A percentile compares a stretch with the other conserved stretches of the same genome.
Evolutionary conservation across 208 protist species (phyloP).

Genomic region (Trypanosomatidae sp.): DNA sequence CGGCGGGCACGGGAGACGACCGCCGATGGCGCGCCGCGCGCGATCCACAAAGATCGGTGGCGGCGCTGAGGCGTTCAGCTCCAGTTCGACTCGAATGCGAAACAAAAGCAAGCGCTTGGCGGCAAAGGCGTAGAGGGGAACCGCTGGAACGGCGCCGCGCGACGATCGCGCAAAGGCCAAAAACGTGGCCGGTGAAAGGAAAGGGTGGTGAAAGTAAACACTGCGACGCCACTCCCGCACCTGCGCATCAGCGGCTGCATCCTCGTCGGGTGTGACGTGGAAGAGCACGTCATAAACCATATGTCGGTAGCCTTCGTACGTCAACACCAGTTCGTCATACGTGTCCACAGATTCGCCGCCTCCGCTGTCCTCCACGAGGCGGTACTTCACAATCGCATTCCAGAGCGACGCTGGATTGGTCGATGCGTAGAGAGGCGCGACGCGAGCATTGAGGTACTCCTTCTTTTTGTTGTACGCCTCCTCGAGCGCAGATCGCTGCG

Average conservation of each 20-base stretch:
- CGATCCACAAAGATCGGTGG: constrained; percentile 35
- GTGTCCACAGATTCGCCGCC: constrained; percentile 33
- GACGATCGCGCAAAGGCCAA: constrained; percentile 66
- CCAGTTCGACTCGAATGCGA: constrained; percentile 77
- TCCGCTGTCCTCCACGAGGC: constrained; percentile 17
- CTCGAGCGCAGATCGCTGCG: constrained; percentile 31
- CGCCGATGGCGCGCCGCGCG: constrained; percentile 8
- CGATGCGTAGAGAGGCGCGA: constrained; percentile 54
- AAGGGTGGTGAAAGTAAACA: constrained; percentile 84
- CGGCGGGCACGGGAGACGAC: constrained; percentile 46
- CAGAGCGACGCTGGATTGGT: constrained; percentile 78
- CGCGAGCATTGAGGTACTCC: constrained; percentile 43
- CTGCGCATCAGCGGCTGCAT: constrained; percentile 24
- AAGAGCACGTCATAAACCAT: constrained; percentile 83
- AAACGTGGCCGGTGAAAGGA: constrained; percentile 85
- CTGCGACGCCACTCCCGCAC: constrained; percentile 40
- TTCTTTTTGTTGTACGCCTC: constrained; percentile 49
- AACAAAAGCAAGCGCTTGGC: constrained; percentile 85
- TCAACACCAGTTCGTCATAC: constrained; percentile 68
- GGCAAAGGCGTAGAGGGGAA: constrained; percentile 82
- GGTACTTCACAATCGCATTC: constrained; percentile 76
- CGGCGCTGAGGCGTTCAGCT: constrained; percentile 53
- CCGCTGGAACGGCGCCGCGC: constrained; percentile 57
- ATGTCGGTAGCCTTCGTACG: constrained; percentile 65
- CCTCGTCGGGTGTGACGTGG: constrained; percentile 46